These are phyloP conservation scores for Mucuna pruriens DNA, from an alignment of 306 rosid genomes.

Conservation along the genomic window DNA sequence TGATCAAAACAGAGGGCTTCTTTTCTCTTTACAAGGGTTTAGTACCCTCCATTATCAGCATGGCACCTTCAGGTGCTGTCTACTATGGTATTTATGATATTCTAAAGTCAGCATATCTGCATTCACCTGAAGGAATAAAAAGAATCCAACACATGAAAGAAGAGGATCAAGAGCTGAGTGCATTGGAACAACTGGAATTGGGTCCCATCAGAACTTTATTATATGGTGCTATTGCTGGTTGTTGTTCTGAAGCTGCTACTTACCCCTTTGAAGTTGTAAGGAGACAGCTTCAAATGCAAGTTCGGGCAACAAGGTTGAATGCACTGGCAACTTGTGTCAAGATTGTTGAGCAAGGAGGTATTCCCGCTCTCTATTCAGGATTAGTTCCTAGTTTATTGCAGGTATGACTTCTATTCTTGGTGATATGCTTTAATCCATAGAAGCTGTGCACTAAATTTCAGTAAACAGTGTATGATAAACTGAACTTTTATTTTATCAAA, in stretches of 20 bases:
- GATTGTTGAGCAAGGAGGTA: slow-evolving; percentile 87
- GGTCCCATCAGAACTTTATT: slow-evolving; percentile 84
- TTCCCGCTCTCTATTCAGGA: slow-evolving; percentile 90
- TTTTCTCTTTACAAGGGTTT: slow-evolving; percentile 93
- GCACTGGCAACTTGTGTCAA: slow-evolving; percentile 75
- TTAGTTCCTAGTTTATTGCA: slow-evolving; percentile 91
- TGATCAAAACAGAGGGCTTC: slow-evolving; percentile 92
- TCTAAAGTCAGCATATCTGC: slow-evolving; percentile 81
- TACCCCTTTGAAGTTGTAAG: slow-evolving; percentile 97
- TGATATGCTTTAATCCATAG: slow-evolving; percentile 5
- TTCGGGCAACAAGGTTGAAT: slow-evolving; percentile 72
- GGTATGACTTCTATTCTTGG: slow-evolving; percentile 51
- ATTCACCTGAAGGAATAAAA: slow-evolving; percentile 86
- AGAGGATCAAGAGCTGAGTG: slow-evolving; percentile 65
- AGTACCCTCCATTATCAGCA: slow-evolving; percentile 88
- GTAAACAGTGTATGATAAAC: neutral
- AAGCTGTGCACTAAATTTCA: slow-evolving; percentile 6
- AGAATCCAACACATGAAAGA: slow-evolving; percentile 72
- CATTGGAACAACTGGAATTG: slow-evolving; percentile 87
- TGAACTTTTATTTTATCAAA: neutral
- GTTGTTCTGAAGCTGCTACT: slow-evolving; percentile 94
- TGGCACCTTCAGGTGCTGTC: slow-evolving; percentile 99
- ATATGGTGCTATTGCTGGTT: slow-evolving; percentile 95
- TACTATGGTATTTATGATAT: slow-evolving; percentile 93
- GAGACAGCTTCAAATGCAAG: slow-evolving; percentile 93